phyloP scores from a whole-genome alignment of 2,329 filamentous ascomycete species.

The Nothophaeocryptopus gaeumannii region DNA sequence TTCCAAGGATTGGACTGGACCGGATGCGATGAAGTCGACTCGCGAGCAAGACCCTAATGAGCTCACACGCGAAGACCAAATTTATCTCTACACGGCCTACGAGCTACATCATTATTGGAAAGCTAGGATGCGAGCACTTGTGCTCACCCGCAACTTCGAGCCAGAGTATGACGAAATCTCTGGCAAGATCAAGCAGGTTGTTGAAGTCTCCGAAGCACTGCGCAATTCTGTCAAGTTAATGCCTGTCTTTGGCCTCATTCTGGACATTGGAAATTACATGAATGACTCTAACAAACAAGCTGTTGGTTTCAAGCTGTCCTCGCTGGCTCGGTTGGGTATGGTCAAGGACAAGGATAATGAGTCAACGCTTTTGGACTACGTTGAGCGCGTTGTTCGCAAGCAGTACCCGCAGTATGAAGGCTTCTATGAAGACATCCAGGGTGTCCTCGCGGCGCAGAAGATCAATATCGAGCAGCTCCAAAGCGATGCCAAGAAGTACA shows the following conservation, averaged over 20 bases:
- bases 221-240: slow-evolving; percentile 89
- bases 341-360: slow-evolving; percentile 99
- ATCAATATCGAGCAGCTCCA: slow-evolving; percentile 92
- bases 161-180: slow-evolving; percentile 88
- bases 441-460: slow-evolving; percentile 77
- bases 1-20: slow-evolving; percentile 92
- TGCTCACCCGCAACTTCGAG: slow-evolving; percentile 80
- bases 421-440: slow-evolving; percentile 79
- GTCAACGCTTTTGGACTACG: slow-evolving; percentile 89
- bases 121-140: slow-evolving; percentile 87
- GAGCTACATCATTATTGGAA: slow-evolving; percentile 99
- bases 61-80: slow-evolving; percentile 90
- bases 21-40: slow-evolving; percentile 71
- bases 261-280: slow-evolving; percentile 99
- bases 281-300: slow-evolving; percentile 99
- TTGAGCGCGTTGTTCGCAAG: slow-evolving; percentile 92
- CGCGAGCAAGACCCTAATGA: slow-evolving; percentile 85
- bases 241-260: slow-evolving; percentile 91
- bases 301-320: slow-evolving; percentile 94
- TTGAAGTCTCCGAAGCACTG: slow-evolving; percentile 80
- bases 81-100: slow-evolving; percentile 88
- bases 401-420: slow-evolving; percentile 95
- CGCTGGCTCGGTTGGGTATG: slow-evolving; percentile 88
- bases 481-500: slow-evolving; percentile 83
- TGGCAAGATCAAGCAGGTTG: slow-evolving; percentile 79